phyloP scores from a whole-genome alignment of 106 monocot genomes.

The Dioscorea dumetorum region DNA sequence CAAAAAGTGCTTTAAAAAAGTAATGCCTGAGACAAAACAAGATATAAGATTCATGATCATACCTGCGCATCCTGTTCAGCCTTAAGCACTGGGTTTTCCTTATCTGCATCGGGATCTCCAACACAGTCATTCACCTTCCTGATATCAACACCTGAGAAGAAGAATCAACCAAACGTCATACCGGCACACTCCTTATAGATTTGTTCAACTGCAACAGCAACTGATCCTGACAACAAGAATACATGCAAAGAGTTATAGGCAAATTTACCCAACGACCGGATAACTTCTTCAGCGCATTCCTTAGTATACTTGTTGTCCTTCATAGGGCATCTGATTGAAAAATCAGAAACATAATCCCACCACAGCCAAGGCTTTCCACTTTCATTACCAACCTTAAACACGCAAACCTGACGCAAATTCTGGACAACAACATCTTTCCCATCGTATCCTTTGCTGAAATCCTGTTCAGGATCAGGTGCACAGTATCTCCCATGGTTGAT shows the following conservation, averaged over 20 bases:
- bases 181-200: no score
- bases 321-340: constrained; percentile 35
- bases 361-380: constrained; percentile 35
- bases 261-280: constrained; percentile 21
- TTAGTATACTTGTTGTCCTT: constrained; percentile 29
- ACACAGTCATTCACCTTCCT: constrained; percentile 44
- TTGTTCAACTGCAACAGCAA: no score
- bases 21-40: neutral
- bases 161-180: neutral
- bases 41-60: neutral
- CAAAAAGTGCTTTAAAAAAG: neutral
- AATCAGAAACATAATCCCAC: constrained; percentile 42
- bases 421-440: constrained; percentile 35
- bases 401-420: constrained; percentile 29
- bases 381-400: constrained; percentile 34
- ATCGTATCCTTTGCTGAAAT: constrained; percentile 33
- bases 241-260: neutral
- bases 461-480: constrained; percentile 38
- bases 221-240: neutral
- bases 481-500: constrained; percentile 43
- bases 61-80: constrained; percentile 66
- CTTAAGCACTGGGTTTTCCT: constrained; percentile 46
- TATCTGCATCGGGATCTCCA: constrained; percentile 51
- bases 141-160: constrained; percentile 36
- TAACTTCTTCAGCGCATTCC: constrained; percentile 31